Evolutionary conservation across 2,329 filamentous ascomycete species (phyloP), one percentile per base, ranked within the genome.

Genomic region (Aspergillus proliferans): DNA sequence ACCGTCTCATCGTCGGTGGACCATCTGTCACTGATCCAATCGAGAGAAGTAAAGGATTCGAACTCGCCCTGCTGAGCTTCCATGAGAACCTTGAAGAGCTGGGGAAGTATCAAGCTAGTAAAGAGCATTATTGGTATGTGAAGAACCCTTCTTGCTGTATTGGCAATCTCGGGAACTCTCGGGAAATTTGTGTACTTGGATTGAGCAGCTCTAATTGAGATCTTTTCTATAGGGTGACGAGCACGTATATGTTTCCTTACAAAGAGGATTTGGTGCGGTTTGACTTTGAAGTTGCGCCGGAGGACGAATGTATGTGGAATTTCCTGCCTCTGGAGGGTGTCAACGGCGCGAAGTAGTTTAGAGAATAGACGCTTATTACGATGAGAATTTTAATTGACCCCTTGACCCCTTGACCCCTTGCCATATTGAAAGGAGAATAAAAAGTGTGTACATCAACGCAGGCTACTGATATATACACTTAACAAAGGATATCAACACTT

Each of bases 261-360:
- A 75, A 73, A n/a, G 77, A 81, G 46, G 76, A 80, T 48, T 61
- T 81, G 1, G 68, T 70, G 14, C 66, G 77, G n/a, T 81, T 80
- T 56, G 78, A 81, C 52, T 80, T 81, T 52, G 76, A 81, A 45
- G 62, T 65, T 1, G 60, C 63, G 19, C 47, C 43, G 5, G 57
- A 48, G 47, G 72, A 78, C 21, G 69, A 71, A 36, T 48, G 52
- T 40, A 52, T 57, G 49, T 58, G 56, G 9, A 30, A 30, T 30
- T 30, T 30, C 4, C 10, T 30, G 9, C 26, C 26, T 12, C 9
- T 30, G 26, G 10, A 30, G 3, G 10, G 4, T 26, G 10, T 26
- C 9, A 26, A 26, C 9, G 24, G 24, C 8, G 24, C 24, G 24
- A 26, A 26, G 4, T 26, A 26, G 24, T 26, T 26, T 26, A 26